Base-by-base conservation (phyloP, 257 asterid genomes). In the Hygrophila difformis region DNA sequence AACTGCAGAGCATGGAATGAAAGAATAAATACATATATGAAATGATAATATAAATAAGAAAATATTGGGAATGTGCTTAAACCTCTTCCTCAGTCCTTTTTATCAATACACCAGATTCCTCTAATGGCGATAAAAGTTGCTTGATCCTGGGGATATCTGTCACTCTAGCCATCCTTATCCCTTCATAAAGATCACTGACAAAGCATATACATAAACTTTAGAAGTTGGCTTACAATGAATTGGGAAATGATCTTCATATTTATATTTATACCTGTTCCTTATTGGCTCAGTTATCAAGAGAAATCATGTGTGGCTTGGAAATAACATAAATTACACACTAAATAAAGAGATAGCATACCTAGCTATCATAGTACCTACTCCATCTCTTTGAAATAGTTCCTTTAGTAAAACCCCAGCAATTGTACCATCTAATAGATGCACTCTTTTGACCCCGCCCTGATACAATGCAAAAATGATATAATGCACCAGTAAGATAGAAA, bases 401-500 rank as follows among this genome's bases (percentile, higher is more conserved):
- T 78, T 81, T 41, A 89, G 68, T 66, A 89, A 48, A 59, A 89
- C 93, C 49, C 98, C 98, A 59, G 80, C 86, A 49, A 77, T 67
- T 28, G 87, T 89, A 31, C 98, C 96, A 79, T 89, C 96, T 71
- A 89, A 67, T 31, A 89, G 69, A 73, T 89, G 96, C 55, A 89
- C 98, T 62, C 98, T 75, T 64, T 85, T 77, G 52, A 89, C 94
- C 59, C 98, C 98, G 31, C 96, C 92, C 98, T 91, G 71, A 71
- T 35, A 59, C 62, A 37, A 37, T 18, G 20, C 12, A 47, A 26
- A 26, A 5, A 26, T 26, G 31, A 26, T 26, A n/a, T n/a, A n/a
- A n/a, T n/a, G n/a, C n/a, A n/a, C n/a, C n/a, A n/a, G n/a, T n/a
- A n/a, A n/a, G n/a, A n/a, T n/a, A n/a, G n/a, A n/a, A n/a, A n/a